Base-by-base conservation (phyloP, 441 rosid species). In the Gossypium schwendimanii region DNA sequence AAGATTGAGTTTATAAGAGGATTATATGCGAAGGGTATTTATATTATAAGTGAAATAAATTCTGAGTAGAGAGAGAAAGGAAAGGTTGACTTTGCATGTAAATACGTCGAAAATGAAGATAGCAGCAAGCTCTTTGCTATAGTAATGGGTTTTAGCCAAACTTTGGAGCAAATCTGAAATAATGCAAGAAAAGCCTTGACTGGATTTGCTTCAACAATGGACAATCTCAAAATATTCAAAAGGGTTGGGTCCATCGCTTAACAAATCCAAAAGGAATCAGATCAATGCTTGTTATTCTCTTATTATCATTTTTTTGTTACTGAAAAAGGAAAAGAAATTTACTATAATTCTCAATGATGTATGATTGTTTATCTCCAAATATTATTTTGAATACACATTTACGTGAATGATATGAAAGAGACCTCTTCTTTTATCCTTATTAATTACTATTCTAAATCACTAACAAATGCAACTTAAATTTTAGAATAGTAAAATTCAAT, bases 121-220 rank as follows among this genome's bases (percentile, higher is more conserved):
- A 6, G 80, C 78, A 73, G 85, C 72, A 76, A 74, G 59, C 75
- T 64, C 8, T 69, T 36, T 67, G 75, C 39, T 73, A 5, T 33
- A 33, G 39, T 33, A 74, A 81, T 87, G 87, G 84, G 39, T 31
- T 73, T 74, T 68, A 66, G 84, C 90, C 90, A 52, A 87, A 81
- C 79, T 77, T 44, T 77, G 20, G 61, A 54, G 81, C 81, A 72
- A 72, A 77, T 60, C 75, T 75, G 83, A 70, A 60, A 31, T 26
- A 24, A 60, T 31, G 60, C 20, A 39, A 33, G 17, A 59, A 58
- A 73, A 63, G 24, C 47, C 64, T 63, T 36, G 74, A 63, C 54
- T 41, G 14, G 53, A 72, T 33, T 70, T 83, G 79, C 84, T 73
- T 74, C 74, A 23, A 61, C 36, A 47, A 24, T 58, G 82, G 70